phyloP scores from a whole-genome alignment of 2,329 filamentous ascomycete species.

The Aspergillus candidus region DNA sequence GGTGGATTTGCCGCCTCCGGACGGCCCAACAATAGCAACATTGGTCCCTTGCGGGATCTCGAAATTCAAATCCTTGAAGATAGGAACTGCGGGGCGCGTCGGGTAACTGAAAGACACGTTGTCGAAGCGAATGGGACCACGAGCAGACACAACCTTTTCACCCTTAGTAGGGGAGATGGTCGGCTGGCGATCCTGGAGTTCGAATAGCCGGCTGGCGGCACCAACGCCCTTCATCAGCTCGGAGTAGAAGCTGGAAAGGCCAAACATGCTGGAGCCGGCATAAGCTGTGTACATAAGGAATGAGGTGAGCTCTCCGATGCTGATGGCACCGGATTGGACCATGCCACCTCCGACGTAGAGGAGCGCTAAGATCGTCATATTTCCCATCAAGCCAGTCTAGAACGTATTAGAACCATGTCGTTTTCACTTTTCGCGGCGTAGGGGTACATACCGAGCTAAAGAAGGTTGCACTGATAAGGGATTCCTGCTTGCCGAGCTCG shows the following conservation, averaged over 20 bases:
- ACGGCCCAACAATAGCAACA: slow-evolving; percentile 93
- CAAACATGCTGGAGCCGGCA: slow-evolving; percentile 79
- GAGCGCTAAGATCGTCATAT: slow-evolving; percentile 89
- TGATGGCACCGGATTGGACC: slow-evolving; percentile 79
- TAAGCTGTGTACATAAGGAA: slow-evolving; percentile 99
- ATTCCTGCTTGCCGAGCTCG: slow-evolving; percentile 76
- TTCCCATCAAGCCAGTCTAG: slow-evolving; percentile 83
- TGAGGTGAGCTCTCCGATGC: slow-evolving; percentile 84
- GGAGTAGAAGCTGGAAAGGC: slow-evolving; percentile 91
- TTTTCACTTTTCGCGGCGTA: neutral
- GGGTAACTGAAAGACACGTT: slow-evolving; percentile 88
- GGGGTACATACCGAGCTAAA: slow-evolving; percentile 55
- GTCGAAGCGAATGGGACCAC: slow-evolving; percentile 81
- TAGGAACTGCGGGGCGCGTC: slow-evolving; percentile 81
- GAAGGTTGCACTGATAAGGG: slow-evolving; percentile 83
- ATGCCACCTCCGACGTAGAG: slow-evolving; percentile 86
- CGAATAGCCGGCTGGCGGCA: slow-evolving; percentile 91
- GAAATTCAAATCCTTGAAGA: slow-evolving; percentile 85
- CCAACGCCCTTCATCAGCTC: slow-evolving; percentile 99
- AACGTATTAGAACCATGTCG: slow-evolving; percentile 25
- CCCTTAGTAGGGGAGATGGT: slow-evolving; percentile 85
- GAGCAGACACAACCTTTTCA: slow-evolving; percentile 69
- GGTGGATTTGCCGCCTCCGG: slow-evolving; percentile 92
- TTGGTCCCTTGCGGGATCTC: slow-evolving; percentile 90
- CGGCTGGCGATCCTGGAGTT: slow-evolving; percentile 84